Evolutionary conservation across 148 eudicot species (phyloP).

Genomic region (Amaranthus cruentus): DNA sequence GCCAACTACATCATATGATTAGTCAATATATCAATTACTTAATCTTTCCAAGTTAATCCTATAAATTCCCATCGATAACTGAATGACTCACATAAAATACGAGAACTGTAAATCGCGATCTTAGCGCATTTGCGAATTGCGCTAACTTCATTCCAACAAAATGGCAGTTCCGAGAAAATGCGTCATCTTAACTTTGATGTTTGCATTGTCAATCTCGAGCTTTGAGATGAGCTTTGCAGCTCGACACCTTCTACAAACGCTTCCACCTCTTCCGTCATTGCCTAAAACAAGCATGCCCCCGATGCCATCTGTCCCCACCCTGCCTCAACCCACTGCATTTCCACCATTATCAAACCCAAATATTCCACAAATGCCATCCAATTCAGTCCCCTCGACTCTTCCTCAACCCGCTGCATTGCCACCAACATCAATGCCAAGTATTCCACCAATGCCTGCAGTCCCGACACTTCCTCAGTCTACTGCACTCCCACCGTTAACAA

Average conservation of each 20-base stretch:
- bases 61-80: constrained; percentile 15
- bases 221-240: constrained; percentile 22
- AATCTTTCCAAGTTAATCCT: not conserved
- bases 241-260: constrained; percentile 26
- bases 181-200: constrained; percentile 19
- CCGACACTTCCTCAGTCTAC: constrained; percentile 12
- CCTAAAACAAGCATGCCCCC: constrained; percentile 21
- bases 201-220: constrained; percentile 22
- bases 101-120: not conserved
- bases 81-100: not conserved
- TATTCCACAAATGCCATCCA: constrained; percentile 14
- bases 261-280: constrained; percentile 28
- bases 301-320: constrained; percentile 8
- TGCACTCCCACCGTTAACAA: constrained; percentile 15
- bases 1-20: constrained; percentile 24
- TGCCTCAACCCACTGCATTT: constrained; percentile 1
- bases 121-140: not conserved
- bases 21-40: not conserved
- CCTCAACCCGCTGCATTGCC: not conserved
- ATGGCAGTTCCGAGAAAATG: constrained; percentile 20
- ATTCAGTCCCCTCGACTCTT: not conserved
- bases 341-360: not conserved
- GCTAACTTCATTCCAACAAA: not conserved
- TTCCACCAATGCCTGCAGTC: constrained; percentile 23
- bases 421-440: constrained; percentile 10